phyloP scores from a whole-genome alignment of 2,329 filamentous ascomycete genomes.

The Fusarium sp. region DNA sequence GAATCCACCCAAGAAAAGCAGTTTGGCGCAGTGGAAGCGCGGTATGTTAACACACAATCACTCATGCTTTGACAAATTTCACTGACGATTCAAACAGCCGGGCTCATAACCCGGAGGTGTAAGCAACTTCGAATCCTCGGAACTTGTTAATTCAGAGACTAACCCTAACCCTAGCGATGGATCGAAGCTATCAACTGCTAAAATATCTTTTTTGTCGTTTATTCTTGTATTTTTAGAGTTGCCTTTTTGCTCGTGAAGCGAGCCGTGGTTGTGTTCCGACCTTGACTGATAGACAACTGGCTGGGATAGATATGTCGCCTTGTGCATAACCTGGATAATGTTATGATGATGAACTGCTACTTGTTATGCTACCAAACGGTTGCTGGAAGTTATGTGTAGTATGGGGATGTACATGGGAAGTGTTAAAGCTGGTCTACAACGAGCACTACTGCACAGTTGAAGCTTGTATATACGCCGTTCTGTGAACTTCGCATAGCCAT shows the following conservation, averaged over 20 bases:
- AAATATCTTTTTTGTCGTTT: neutral
- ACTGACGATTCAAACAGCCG: constrained; percentile 13
- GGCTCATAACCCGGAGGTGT: constrained; percentile 42
- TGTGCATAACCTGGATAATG: neutral
- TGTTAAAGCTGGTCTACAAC: neutral
- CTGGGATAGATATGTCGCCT: neutral
- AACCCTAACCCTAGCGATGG: constrained; percentile 9
- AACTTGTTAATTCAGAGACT: neutral
- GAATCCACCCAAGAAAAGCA: constrained; percentile 20
- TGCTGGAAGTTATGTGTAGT: neutral
- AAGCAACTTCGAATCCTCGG: constrained; percentile 6
- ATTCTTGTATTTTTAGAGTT: neutral
- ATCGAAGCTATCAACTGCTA: constrained; percentile 40
- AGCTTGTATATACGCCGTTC: neutral
- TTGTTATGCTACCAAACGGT: neutral
- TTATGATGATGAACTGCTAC: neutral
- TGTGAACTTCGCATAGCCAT: neutral
- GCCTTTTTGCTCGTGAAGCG: neutral
- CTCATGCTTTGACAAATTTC: neutral
- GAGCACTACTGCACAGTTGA: neutral
- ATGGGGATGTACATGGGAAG: neutral
- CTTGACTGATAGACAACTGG: neutral
- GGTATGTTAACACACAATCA: neutral
- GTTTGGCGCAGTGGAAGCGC: constrained; percentile 39
- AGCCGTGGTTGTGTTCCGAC: neutral